Base-by-base conservation (phyloP, 139 green algal genomes). In the Picocystis salinarum region DNA sequence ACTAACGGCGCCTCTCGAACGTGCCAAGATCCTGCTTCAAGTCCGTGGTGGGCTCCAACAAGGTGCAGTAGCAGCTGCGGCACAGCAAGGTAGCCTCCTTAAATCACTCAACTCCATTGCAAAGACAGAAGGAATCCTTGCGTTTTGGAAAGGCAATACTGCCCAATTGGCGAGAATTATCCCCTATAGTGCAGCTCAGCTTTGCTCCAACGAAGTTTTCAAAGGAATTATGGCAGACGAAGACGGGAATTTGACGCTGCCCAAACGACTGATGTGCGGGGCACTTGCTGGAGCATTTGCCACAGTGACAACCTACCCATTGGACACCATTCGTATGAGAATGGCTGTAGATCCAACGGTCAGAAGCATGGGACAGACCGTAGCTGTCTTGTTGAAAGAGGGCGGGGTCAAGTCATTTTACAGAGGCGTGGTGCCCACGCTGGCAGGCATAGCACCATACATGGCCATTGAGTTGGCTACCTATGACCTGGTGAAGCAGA, bases 91-190 rank as follows among this genome's bases (percentile, higher is more conserved):
- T 27, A 56, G 54, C 27, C 39, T 84, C 5, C 34, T 80, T 3
- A 18, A 56, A 15, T 62, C 79, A 0, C 60, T 91, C 15, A 28
- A 74, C n/a, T 67, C 61, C 4, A 83, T 91, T 24, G 69, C 64
- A 10, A 58, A 67, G 9, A 42, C 73, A 41, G 79, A 90, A 45
- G 79, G 79, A n/a, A 11, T 90, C 13, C 22, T 41, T 10, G 70
- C 65, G 29, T 86, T 81, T 60, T 90, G 78, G 78, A 81, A 82
- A 53, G 75, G 75, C 31, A 86, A 86, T 44, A 17, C 82, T 23
- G 69, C 78, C 6, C 75, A 85, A 52, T 73, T 77, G n/a, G 23
- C 65, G 7, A 30, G 62, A 4, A 42, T 67, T 23, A 42, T 66
- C 12, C 75, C 75, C 17, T 83, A 85, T 61, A 70, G 49, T 10